Base-by-base conservation (phyloP, 2,329 filamentous ascomycete species). In the Fusarium azukiicola region DNA sequence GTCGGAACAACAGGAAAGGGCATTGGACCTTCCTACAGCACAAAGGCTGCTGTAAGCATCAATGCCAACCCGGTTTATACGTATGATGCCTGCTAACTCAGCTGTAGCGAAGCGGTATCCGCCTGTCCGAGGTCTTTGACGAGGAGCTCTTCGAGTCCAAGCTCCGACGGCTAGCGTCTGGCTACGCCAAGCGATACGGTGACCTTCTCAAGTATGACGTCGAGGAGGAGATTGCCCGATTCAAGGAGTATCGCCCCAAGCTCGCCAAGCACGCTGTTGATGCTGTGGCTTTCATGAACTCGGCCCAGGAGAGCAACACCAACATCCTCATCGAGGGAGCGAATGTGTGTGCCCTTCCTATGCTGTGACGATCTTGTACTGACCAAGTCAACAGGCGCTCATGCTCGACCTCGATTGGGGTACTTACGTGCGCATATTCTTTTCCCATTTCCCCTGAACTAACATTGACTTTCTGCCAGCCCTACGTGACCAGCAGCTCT, bases 321-420 rank as follows among this genome's bases (percentile, higher is more conserved):
- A 91, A 91, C 72, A 93, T 96, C 75, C 89, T 96, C 5, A 90
- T 96, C 11, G 95, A 96, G 87, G 95, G 94, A 67, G 93, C 94
- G 23, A 85, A 85, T 68, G 84, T 78, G 49, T 61, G 64, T 63
- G 9, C 52, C 93, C 95, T 80, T 50, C 64, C 36, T 64, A 21
- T 32, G 19, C 21, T 42, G 27, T 56, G 19, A n/a, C 16, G 38
- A 66, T 38, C 32, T 67, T n/a, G 27, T 46, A 42, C 58, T 63
- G 58, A 63, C n/a, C 27, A 32, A 32, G 27, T 44, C 7, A 72
- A 72, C n/a, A 72, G 69, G 69, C 71, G 9, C 46, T 73, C 21
- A 73, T 69, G 71, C 66, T 73, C 21, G 71, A 73, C 46, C 52
- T 73, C 19, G 71, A 73, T 27, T 61, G 56, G 56, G 36, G 21